Percentiles rank a stretch among this genome's conserved stretches.
Conservation (phyloP, 441 rosid genomes). For the Croton setiger region DNA sequence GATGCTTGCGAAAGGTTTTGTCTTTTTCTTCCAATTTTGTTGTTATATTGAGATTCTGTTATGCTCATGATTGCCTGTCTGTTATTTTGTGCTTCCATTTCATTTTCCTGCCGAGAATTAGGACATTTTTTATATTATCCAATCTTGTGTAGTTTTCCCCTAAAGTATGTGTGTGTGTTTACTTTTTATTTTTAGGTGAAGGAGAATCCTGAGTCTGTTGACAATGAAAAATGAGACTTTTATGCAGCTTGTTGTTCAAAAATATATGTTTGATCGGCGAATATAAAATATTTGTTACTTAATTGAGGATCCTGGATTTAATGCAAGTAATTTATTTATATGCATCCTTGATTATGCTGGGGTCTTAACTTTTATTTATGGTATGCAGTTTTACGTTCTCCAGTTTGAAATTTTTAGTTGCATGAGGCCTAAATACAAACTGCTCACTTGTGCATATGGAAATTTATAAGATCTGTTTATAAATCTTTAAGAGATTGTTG, state of each 20-base stretch:
- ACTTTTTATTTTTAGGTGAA: no score
- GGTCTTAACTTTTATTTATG: no score
- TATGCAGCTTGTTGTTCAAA: no score
- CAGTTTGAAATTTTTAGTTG: background rate
- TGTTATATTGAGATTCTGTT: background rate
- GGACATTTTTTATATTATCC: background rate
- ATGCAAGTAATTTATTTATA: no score
- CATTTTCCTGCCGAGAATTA: background rate
- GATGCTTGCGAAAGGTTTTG: slow-evolving; percentile 94
- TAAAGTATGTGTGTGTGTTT: background rate
- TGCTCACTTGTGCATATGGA: background rate
- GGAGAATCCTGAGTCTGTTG: no score
- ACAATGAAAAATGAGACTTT: no score
- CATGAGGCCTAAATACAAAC: background rate
- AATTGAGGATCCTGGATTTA: background rate
- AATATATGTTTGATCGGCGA: background rate
- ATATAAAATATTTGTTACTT: background rate
- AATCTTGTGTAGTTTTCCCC: background rate
- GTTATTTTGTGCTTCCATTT: slow-evolving; percentile 2
- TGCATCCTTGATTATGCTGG: no score
- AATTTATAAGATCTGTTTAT: slow-evolving; percentile 8
- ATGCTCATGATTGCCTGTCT: background rate
- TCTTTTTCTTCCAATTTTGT: background rate
- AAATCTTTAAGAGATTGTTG: slow-evolving; percentile 7
- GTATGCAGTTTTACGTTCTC: no score